Base-by-base conservation (phyloP, 441 rosid species). In the Cnidoscolus chayamansa region DNA sequence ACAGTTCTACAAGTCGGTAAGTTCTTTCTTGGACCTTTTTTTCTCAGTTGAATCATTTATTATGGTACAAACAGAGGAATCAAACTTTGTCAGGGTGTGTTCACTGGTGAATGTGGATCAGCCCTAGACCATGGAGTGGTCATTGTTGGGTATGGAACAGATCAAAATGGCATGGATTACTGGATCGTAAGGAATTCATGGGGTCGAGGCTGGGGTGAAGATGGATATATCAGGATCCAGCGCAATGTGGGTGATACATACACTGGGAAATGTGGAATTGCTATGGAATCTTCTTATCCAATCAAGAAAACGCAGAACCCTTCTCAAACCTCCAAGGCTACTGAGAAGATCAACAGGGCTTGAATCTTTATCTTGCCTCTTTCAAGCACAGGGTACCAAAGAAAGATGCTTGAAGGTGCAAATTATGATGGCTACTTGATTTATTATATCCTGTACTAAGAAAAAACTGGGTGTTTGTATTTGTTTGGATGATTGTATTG, bases 171-270 rank as follows among this genome's bases (percentile, higher is more conserved):
- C 2, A 47, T 73, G 7, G 92, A 88, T 74, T 90, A 88, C 59
- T 89, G 98, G 98, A 81, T 88, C 7, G 91, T 89, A 13, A 80
- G 76, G 75, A 91, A 88, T 66, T 93, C 97, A 12, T 88, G 98
- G 97, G 96, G 97, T 37, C 12, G 7, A 0, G 76, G 75, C 61
- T 88, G 97, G 97, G 97, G 98, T 12, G 96, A 85, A 84, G 51
- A 63, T 0, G 96, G 98, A 4, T 93, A 89, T 74, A 80, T 93
- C 1, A 87, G 73, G 74, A 83, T 93, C 86, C 86, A 76, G 40
- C 86, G 93, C 19, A 90, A 85, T 48, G 17, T 78, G 31, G 78
- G 50, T 17, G 79, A 76, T 3, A 72, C 77, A 8, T 77, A 78
- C 17, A 70, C 88, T 0, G 98, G 95, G 1, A 89, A 89, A 79